Base-by-base conservation (phyloP, 139 green algal species). In the Yamagishiella unicocca region DNA sequence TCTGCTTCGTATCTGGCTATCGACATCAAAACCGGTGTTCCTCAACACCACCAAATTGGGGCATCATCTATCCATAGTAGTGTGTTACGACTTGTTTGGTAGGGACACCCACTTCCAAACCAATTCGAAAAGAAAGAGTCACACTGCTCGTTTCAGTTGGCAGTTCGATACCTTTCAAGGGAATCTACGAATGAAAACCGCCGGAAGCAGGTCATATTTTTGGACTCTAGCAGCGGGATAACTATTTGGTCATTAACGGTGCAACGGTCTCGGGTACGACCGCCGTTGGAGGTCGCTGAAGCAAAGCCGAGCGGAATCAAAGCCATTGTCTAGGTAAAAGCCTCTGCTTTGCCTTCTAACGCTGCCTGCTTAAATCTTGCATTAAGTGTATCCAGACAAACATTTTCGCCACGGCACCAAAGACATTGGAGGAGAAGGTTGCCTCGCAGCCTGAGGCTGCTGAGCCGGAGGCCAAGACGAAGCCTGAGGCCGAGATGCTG, bases 391-490 rank as follows among this genome's bases (percentile, higher is more conserved):
- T 17, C 50, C 17, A 58, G 12, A 12, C n/a, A 42, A n/a, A n/a
- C n/a, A n/a, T n/a, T n/a, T 42, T 40, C 25, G 7, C 21, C 54
- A 78, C 54, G 70, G 70, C 70, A 4, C 67, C 67, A 22, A 76
- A 76, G 67, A 76, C 35, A 12, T 25, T 35, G 33, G 35, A 76
- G 35, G 38, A 76, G 67, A 19, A 53, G 14, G 25, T 29, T 3
- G 37, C 67, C 35, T 22, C 37, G 35, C 33, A 33, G 4, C 33
- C 67, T 4, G 35, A 45, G 38, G 33, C 67, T 1, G 67, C 67
- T 46, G 67, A 76, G 67, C 31, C 67, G 33, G 50, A 76, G 67
- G 67, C 67, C 21, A 35, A 76, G 35, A 35, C 67, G 3, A 76
- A 76, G 67, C 67, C 67, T 22, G 50, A 76, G 67, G 35, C 31